Percentiles rank a stretch among this genome's conserved stretches.
phyloP scores from a whole-genome alignment of 805 yeast genomes.

The Dipodascopsis uninucleata region DNA sequence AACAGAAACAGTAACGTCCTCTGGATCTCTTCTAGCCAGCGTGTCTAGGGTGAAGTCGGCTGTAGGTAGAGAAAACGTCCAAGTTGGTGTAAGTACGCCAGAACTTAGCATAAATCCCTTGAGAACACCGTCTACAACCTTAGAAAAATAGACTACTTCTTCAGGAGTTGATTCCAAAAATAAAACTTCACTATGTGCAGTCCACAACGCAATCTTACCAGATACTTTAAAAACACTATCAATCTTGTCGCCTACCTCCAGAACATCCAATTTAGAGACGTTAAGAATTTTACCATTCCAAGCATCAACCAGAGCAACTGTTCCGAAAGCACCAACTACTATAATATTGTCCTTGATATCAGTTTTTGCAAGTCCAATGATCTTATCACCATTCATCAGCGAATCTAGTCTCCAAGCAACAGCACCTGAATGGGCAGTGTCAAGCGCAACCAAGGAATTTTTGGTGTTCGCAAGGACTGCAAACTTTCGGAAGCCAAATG shows the following conservation, averaged over 20 bases:
- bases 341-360: not conserved
- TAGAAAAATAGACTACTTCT: slow-evolving; percentile 18
- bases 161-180: slow-evolving; percentile 8
- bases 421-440: slow-evolving; percentile 30
- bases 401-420: slow-evolving; percentile 30
- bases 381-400: slow-evolving; percentile 10
- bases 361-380: slow-evolving; percentile 11
- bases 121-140: slow-evolving; percentile 11
- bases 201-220: slow-evolving; percentile 13
- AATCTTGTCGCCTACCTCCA: slow-evolving; percentile 18
- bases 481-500: slow-evolving; percentile 38
- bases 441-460: slow-evolving; percentile 35
- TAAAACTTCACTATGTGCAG: slow-evolving; percentile 16
- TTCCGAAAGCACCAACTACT: slow-evolving; percentile 19
- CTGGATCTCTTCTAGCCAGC: slow-evolving; percentile 41
- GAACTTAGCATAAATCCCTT: slow-evolving; percentile 21
- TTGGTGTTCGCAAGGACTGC: slow-evolving; percentile 33
- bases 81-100: slow-evolving; percentile 35
- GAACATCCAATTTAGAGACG: not conserved
- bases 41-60: slow-evolving; percentile 42
- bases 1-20: slow-evolving; percentile 49
- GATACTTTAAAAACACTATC: slow-evolving; percentile 10
- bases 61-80: slow-evolving; percentile 37
- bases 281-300: slow-evolving; percentile 8
- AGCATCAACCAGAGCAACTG: slow-evolving; percentile 7